Conservation (phyloP, 2,329 filamentous ascomycete species). For the Diaporthe eres region DNA sequence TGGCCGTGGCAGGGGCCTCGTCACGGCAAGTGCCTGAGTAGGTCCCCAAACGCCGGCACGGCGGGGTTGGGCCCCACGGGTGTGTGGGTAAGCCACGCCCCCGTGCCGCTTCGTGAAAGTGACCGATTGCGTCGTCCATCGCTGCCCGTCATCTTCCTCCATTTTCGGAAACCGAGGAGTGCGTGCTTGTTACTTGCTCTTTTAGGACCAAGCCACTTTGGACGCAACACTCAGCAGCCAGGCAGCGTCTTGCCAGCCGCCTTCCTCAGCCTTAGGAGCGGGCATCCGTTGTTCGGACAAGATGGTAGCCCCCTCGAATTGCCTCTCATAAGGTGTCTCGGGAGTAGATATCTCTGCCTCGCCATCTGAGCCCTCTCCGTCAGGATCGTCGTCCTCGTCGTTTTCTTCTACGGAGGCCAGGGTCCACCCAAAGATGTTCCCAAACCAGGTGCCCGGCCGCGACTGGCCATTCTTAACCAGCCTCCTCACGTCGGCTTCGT, state of each 20-base stretch:
- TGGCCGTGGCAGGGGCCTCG: neutral
- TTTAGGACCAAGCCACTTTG: constrained; percentile 58
- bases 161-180: neutral
- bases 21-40: neutral
- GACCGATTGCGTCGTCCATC: constrained; percentile 12
- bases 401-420: constrained; percentile 75
- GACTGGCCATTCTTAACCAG: constrained; percentile 66
- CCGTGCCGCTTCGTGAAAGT: constrained; percentile 20
- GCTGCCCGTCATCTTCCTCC: neutral
- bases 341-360: constrained; percentile 39
- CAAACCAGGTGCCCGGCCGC: constrained; percentile 71
- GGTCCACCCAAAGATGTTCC: constrained; percentile 70
- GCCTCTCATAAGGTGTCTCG: constrained; percentile 44
- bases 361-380: constrained; percentile 46
- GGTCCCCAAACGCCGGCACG: constrained; percentile 17
- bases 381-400: constrained; percentile 55
- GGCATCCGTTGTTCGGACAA: constrained; percentile 62
- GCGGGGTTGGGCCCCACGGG: constrained; percentile 24
- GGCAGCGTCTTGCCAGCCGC: constrained; percentile 76
- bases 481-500: constrained; percentile 71
- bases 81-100: constrained; percentile 25
- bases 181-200: constrained; percentile 5
- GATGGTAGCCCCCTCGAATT: constrained; percentile 58
- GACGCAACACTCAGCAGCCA: constrained; percentile 77
- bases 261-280: constrained; percentile 67